Evolutionary conservation across 208 protist genomes (phyloP), one percentile per base, ranked within the genome.

Genomic region (Crithidia expoeki): DNA sequence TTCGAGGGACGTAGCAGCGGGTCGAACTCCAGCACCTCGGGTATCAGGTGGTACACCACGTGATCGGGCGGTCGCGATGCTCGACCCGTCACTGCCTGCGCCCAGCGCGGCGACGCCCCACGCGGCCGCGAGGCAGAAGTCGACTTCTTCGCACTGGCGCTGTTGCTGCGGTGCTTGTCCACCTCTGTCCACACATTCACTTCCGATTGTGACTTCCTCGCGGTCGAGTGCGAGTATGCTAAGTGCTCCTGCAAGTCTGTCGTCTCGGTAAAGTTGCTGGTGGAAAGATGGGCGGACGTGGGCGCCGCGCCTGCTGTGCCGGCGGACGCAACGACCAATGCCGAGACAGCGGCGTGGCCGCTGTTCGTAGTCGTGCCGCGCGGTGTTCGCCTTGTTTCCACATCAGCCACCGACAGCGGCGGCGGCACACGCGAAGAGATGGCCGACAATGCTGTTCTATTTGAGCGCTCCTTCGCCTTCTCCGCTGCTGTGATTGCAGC

Each of bases 41-140:
- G 33, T 23, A 56, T 25, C 12, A 70, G 70, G 23, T 59, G 61
- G 50, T 70, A 76, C 10, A 70, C 62, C 7, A 14, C 34, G 53
- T 21, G 56, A 5, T 51, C 40, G 2, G 70, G 30, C 27, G 44
- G 40, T 23, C 38, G 19, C 34, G 62, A 14, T 21, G 50, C 42
- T 3, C 12, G 16, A 17, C 16, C 25, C 0, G 52, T 53, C 27
- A 53, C 52, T 44, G 64, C 53, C 19, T 57, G 64, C 36, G 53
- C 32, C 27, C 49, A 47, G 3, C 61, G 61, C 47, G 61, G 61
- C 11, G 61, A 67, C 14, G 61, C 61, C 49, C 57, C 61, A 23
- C 46, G 61, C 19, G 47, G 21, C 17, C 61, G 46, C 44, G 40
- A 10, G 6, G 27, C 46, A 5, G 59, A 65, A 30, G 1, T 28